Evolutionary conservation across 2,329 filamentous ascomycete species (phyloP).

Genomic region (Trichoderma hamatum): DNA sequence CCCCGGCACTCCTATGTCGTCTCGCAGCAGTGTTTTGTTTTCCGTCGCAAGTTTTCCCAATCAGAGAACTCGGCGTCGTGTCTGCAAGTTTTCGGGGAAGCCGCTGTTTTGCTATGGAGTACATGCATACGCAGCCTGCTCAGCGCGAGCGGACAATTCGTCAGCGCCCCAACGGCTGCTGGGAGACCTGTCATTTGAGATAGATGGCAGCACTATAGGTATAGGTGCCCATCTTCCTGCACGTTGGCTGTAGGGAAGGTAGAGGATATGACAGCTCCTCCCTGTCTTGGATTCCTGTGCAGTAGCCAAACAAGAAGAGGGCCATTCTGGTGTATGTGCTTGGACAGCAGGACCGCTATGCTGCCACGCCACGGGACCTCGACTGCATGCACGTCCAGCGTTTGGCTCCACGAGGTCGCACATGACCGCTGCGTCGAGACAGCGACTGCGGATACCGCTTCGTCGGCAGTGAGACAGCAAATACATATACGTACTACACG

Average conservation of each 20-base stretch:
- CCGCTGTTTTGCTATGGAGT: not conserved
- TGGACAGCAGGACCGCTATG: constrained; percentile 3
- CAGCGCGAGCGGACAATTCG: not conserved
- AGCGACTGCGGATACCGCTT: not conserved
- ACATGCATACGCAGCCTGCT: not conserved
- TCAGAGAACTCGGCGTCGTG: not conserved
- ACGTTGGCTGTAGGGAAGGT: constrained; percentile 15
- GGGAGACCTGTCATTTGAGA: constrained; percentile 7
- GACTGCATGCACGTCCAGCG: constrained; percentile 38
- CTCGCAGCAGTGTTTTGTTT: not conserved
- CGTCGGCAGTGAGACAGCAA: not conserved
- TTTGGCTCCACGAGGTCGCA: constrained; percentile 19
- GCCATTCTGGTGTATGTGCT: not conserved
- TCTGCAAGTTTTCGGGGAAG: not conserved
- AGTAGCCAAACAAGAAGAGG: constrained; percentile 8
- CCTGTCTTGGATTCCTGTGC: constrained; percentile 10
- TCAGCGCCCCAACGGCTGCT: not conserved
- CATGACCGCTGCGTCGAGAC: constrained; percentile 19
- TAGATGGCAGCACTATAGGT: not conserved
- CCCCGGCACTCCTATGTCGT: not conserved
- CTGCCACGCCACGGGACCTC: constrained; percentile 37
- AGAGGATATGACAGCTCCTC: constrained; percentile 5
- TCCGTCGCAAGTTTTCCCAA: not conserved
- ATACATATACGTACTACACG: not conserved
- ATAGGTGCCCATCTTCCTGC: constrained; percentile 1